Evolutionary conservation across 306 rosid genomes (phyloP), one percentile per base, ranked within the genome.

Genomic region (Begonia fuchsioides): DNA sequence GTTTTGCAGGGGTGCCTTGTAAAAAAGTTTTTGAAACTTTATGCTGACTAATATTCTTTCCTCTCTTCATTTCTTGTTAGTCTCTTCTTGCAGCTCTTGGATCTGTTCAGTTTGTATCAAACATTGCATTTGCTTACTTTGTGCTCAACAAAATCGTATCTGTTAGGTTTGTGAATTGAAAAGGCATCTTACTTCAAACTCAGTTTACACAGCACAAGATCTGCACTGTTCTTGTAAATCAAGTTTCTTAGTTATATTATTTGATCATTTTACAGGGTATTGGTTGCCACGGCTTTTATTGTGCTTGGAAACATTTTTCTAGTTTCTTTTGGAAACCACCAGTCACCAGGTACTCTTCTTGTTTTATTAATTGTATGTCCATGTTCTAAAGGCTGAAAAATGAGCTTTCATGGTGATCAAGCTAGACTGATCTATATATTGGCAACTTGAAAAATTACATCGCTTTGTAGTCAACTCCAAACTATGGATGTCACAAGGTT

Each of bases 61-160:
- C 49, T 47, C 38, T 17, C 39, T 58, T 38, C 48, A 59, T 43
- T 48, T 35, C 48, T 53, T 54, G 44, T 54, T 6, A 85, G 98
- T 90, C 98, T 52, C 92, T 90, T 68, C 95, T 90, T 60, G 98
- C 98, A 7, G 98, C 98, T 19, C 73, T 90, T 63, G 98, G 98
- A 69, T 90, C 98, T 52, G 73, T 90, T 61, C 98, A 90, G 66
- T 90, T 85, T 66, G 82, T 90, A 57, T 85, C 98, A 56, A 90
- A 90, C 74, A 86, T 90, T 54, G 98, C 98, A 32, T 90, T 90
- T 48, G 85, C 98, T 17, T 90, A 90, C 71, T 85, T 90, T 53
- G 98, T 90, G 58, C 68, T 90, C 80, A 76, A 85, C 85, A 82
- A 85, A 76, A 65, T 78, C 72, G 98, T 90, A 61, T 74, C 98